Base-by-base conservation (phyloP, 2,329 filamentous ascomycete genomes). In the Ceratocystis lukuohia region DNA sequence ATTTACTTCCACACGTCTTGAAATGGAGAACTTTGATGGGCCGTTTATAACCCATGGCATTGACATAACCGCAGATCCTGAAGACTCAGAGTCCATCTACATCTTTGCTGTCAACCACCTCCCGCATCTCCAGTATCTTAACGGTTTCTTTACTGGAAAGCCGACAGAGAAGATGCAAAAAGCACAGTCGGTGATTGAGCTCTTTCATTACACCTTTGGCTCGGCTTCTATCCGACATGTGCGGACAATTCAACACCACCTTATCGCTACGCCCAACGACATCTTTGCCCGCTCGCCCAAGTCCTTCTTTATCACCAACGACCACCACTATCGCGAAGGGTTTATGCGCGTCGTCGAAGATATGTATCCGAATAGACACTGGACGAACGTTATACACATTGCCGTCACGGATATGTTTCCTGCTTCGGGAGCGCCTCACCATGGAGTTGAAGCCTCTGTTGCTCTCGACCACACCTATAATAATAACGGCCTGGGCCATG, bases 41-140 rank as follows among this genome's bases (percentile, higher is more conserved):
- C 76, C 82, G 0, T 84, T 86, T 62, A 71, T 81, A 5, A 84
- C 84, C 0, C 84, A 87, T 69, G 84, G 84, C 1, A 83, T 87
- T 68, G 82, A 84, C 67, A 76, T 87, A 5, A 76, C 84, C n/a
- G 72, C 75, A 2, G 82, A 85, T 68, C 78, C 77, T 0, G 70
- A 77, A 1, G 70, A 70, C 1, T 45, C 73, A 1, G 71, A 75
- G 0, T 74, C 80, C 0, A 79, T 86, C 5, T 86, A 84, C 69
- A 81, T 87, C 59, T 83, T 82, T 65, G 83, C 81, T 0, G 72
- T 87, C 62, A 87, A 87, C 69, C 84, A 87, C 66, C 70, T 80
- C 0, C 80, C 83, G 0, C 80, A 84, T 66, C 75, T 76, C 0
- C 75, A 75, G 0, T 78, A 76, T 25, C 71, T 72, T 20, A 69